Evolutionary conservation across 2,329 filamentous ascomycete genomes (phyloP), one percentile per base, ranked within the genome.

Genomic region (Ophiognomonia clavigignenti-juglandacearum): DNA sequence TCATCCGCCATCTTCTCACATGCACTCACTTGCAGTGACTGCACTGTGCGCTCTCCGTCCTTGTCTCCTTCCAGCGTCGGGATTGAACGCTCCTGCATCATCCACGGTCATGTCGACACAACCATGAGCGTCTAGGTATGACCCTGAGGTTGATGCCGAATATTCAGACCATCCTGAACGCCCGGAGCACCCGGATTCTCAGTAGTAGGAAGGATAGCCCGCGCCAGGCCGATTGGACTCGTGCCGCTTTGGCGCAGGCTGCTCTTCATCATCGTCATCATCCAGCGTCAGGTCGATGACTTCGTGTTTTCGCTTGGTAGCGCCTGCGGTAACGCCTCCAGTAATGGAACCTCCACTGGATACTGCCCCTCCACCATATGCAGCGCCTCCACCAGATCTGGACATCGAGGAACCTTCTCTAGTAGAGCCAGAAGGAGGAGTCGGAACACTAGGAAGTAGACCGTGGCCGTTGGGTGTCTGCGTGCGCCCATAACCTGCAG

Each of bases 241-340:
- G 51, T 73, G 71, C 40, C 76, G 68, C 62, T 82, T 81, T 5
- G 64, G 51, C 1, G 73, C 65, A 8, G 71, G 72, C 26, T 67
- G 65, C 3, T 66, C 59, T 4, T 71, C 68, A 16, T 74, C 72
- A 32, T 78, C 74, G 37, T 80, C 75, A 44, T 79, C 77, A 39
- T 74, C 78, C 6, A 78, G 60, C 1, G 79, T 83, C 52, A 83
- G 62, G 55, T 83, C 80, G 51, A 83, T 82, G 3, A 82, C 72
- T 37, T 77, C 71, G 3, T 68, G 65, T 1, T 71, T 67, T 19
- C 77, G 70, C 59, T 81, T 80, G 45, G 59, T 61, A n/a, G n/a
- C n/a, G 52, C 70, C 65, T 19, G 35, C 64, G 24, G 6, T 10
- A 6, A 6, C 24, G 24, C 24, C 24, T 26, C 24, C 24, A 26